Evolutionary conservation across 352 stramenopile genomes (phyloP).

Genomic region (Phytophthora sojae): DNA sequence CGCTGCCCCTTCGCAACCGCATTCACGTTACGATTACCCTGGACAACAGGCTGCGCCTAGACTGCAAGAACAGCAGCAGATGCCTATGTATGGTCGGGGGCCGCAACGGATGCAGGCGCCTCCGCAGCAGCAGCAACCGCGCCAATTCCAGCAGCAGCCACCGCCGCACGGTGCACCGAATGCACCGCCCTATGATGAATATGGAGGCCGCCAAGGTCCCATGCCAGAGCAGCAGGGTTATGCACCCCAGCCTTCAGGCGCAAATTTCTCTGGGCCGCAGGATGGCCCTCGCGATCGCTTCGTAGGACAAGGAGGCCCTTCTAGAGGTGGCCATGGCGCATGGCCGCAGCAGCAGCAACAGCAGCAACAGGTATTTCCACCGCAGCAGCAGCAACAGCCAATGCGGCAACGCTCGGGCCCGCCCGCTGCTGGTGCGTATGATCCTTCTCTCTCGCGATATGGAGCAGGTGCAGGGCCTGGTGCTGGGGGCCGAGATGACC

Average conservation of each 20-base stretch:
- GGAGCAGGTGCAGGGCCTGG: slow-evolving; percentile 33
- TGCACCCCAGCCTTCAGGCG: slow-evolving; percentile 22
- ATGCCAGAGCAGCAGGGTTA: slow-evolving; percentile 43
- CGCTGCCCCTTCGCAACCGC: slow-evolving; percentile 26
- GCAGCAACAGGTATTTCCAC: slow-evolving; percentile 27
- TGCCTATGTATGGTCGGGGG: slow-evolving; percentile 42
- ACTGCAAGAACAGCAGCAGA: slow-evolving; percentile 34
- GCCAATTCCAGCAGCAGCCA: slow-evolving; percentile 35
- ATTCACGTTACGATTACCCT: slow-evolving; percentile 45
- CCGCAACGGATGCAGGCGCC: slow-evolving; percentile 35
- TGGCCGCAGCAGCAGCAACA: slow-evolving; percentile 29
- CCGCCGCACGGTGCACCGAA: slow-evolving; percentile 33
- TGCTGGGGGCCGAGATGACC: slow-evolving; percentile 15
- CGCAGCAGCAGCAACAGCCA: slow-evolving; percentile 32
- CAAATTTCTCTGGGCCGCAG: slow-evolving; percentile 36
- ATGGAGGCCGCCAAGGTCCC: slow-evolving; percentile 30
- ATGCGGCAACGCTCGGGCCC: slow-evolving; percentile 33
- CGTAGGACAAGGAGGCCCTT: slow-evolving; percentile 51
- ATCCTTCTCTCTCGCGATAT: slow-evolving; percentile 48
- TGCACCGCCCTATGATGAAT: slow-evolving; percentile 38
- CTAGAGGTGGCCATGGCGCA: slow-evolving; percentile 33
- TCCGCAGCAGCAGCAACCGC: slow-evolving; percentile 30
- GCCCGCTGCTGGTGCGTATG: slow-evolving; percentile 30
- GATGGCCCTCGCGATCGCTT: slow-evolving; percentile 38
- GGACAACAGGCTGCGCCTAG: slow-evolving; percentile 36